Base-by-base conservation (phyloP, 1,139 yeast genomes). In the Pichia terricola region DNA sequence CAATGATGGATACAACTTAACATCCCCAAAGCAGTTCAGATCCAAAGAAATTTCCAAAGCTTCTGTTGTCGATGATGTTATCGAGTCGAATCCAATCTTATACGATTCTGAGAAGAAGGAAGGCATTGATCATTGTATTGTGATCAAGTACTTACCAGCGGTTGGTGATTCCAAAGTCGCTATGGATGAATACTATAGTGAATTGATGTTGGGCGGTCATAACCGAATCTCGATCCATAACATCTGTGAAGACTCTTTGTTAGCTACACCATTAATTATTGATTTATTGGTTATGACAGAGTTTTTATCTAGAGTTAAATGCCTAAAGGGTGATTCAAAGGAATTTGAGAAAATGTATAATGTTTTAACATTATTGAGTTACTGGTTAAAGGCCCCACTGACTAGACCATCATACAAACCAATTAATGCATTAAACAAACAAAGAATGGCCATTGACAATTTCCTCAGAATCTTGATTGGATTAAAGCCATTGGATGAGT, bases 121-220 rank as follows among this genome's bases (percentile, higher is more conserved):
- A 55, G 76, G 74, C 51, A 84, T 89, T 52, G 96, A 89, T 61
- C 97, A 89, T 67, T 84, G 95, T 68, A 88, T 89, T 64, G 97
- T 89, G 52, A 89, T 89, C 70, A 89, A 89, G 70, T 88, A 89
- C 65, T 70, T 89, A 61, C 84, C 86, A 49, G 96, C 96, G 8
- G 96, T 89, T 45, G 95, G 95, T 40, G 97, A 89, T 66, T 81
- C 94, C 54, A 89, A 89, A 73, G 96, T 89, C 51, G 97, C 97
- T 45, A 89, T 89, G 96, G 97, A 89, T 66, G 96, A 89, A 70
- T 89, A 89, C 69, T 87, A 88, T 70, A 83, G 94, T 49, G 96
- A 89, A 67, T 79, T 89, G 63, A 88, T 89, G 96, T 76, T 89
- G 59, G 97, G 97, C 50, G 97, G 97, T 40, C 96, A 88, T 70